Evolutionary conservation across 1,284 basidiomycete genomes (phyloP), one percentile per base, ranked within the genome.

Genomic region (Xanthoconium separans): DNA sequence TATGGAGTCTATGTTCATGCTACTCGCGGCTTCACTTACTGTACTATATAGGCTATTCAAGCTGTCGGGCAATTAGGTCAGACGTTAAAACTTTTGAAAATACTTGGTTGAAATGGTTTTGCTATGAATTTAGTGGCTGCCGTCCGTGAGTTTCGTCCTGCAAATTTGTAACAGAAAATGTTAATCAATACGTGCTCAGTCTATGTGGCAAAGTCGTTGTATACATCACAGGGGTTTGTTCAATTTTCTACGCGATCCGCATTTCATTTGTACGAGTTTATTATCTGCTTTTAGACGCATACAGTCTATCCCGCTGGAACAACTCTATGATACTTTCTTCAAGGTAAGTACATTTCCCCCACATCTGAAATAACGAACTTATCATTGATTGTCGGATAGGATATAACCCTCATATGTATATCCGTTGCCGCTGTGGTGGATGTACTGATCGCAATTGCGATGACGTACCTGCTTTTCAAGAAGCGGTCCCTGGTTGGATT

Each of bases 381-480:
- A 41, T 11, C 12, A 4, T 24, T n/a, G 18, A 2, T 11, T 7
- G 5, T 11, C 16, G 44, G n/a, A 39, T 16, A 61, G 58, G 33
- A 4, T 6, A 4, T 40, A 9, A 4, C 4, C 6, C 18, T 36
- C 1, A 0, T 18, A 2, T 9, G 4, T 18, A 16, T 61, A 10
- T 9, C 24, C 4, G 6, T 31, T 8, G 22, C 44, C 3, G 48
- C 53, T 1, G 46, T 6, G 10, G 5, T 48, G 20, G 59, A 61
- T 18, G 7, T 61, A 12, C 1, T 61, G 29, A 45, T 59, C 7
- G 41, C 59, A 4, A 34, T 52, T 6, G 30, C 20, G 11, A 31
- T 61, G 39, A 53, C 44, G 1, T 33, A 27, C 34, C 33, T 61
- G 6, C 61, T 61, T n/a, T 1, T 47, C n/a, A 50, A 34, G 33